Evolutionary conservation across 352 stramenopile species (phyloP), one percentile per base, ranked within the genome.

Genomic region (Globisporangium alternatum): DNA sequence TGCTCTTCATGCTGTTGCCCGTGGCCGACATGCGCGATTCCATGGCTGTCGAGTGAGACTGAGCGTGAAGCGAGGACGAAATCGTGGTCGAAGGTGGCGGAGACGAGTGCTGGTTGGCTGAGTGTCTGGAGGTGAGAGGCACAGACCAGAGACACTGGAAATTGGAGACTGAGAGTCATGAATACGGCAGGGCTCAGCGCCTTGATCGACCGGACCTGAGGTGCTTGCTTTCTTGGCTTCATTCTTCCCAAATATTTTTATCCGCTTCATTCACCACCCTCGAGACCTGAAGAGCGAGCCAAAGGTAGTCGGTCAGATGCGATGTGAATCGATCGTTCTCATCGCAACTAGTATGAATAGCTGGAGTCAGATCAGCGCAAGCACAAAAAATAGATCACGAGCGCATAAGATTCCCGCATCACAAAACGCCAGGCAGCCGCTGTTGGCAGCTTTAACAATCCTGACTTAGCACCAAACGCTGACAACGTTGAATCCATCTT

Each of bases 1-100:
- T 88, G 76, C 74, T 82, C 74, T 91, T 91, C 73, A 89, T 88
- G 71, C 76, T 87, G 70, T 70, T 83, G 67, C 70, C 75, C 6
- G 67, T 75, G 55, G 69, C 70, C 41, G 78, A 88, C 66, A 89
- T 67, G 60, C 82, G 80, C 51, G 77, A 84, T 55, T 90, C 80
- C 83, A 91, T 90, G 28, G 62, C 67, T 45, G 9, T 12, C 15
- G 35, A 41, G 35, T 41, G 35, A 41, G 25, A 19, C 4, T 25
- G 47, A 5, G 30, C 15, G 13, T 52, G 51, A 31, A 62, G 62
- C 30, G 35, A 44, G 22, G 31, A 51, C n/a, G 31, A 62, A 52
- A 61, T 47, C 52, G 60, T 57, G 49, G n/a, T 39, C 54, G 37
- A 28, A 21, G 17, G 53, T n/a, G 28, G 15, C 25, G 6, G 35